phyloP scores from a whole-genome alignment of 176 grass and related monocot species.

The Echinochloa phyllopogon region DNA sequence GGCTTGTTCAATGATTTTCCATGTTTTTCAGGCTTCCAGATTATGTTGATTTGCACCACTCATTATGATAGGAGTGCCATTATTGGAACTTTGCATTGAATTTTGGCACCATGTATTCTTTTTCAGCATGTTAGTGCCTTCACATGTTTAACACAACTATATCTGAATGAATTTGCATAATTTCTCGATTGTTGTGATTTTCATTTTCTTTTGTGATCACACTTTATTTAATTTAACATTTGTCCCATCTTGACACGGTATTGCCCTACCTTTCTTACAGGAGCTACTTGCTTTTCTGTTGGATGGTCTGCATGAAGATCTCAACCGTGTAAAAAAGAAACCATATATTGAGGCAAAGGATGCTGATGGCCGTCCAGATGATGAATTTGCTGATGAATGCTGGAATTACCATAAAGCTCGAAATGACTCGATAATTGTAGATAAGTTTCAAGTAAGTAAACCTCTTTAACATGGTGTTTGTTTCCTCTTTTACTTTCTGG shows the following conservation, averaged over 20 bases:
- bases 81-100: not conserved
- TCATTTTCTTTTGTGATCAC: not conserved
- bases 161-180: not conserved
- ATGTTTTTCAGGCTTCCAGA: not conserved
- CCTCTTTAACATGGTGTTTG: not conserved
- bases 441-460: conserved; percentile 80
- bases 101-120: not conserved
- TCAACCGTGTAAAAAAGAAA: conserved; percentile 95
- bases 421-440: conserved; percentile 99
- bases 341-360: conserved; percentile 98
- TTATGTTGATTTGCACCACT: not conserved
- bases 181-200: not conserved
- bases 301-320: conserved; percentile 99
- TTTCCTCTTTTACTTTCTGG: not conserved
- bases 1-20: not conserved
- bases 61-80: not conserved
- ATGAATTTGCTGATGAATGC: conserved; percentile 86
- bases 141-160: not conserved
- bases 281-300: conserved; percentile 96
- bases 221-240: conserved; percentile 5
- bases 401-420: conserved; percentile 95
- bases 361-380: conserved; percentile 84
- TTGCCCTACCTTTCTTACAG: conserved; percentile 46
- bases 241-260: not conserved
- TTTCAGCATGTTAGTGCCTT: not conserved